These are phyloP conservation scores for Aureobasidium sp. DNA, from an alignment of 2,329 filamentous ascomycete genomes.

Conservation along the genomic window DNA sequence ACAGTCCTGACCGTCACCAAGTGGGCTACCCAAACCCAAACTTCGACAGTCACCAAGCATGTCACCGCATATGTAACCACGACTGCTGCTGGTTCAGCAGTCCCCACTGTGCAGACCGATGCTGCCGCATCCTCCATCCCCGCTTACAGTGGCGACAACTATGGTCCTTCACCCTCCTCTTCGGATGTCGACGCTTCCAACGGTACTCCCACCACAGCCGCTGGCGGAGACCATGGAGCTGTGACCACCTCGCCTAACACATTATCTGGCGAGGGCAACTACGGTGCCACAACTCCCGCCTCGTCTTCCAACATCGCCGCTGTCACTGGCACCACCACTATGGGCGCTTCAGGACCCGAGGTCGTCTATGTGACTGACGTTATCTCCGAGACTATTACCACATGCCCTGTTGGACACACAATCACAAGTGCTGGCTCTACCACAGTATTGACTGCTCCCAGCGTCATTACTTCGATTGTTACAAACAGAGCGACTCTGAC, in stretches of 20 bases:
- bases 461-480: slow-evolving; percentile 11
- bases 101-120: background rate
- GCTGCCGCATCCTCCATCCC: background rate
- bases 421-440: background rate
- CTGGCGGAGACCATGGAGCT: background rate
- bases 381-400: slow-evolving; percentile 12
- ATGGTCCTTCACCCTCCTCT: background rate
- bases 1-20: slow-evolving; percentile 2
- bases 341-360: background rate
- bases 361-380: slow-evolving; percentile 17
- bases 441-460: slow-evolving; percentile 13
- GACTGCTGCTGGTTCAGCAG: slow-evolving; percentile 6
- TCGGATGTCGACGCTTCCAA: slow-evolving; percentile 1
- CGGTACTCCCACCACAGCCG: background rate
- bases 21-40: slow-evolving; percentile 5
- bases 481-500: slow-evolving; percentile 4
- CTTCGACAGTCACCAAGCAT: slow-evolving; percentile 2
- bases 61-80: slow-evolving; percentile 1
- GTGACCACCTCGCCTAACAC: background rate
- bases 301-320: background rate
- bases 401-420: slow-evolving; percentile 14
- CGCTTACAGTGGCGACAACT: background rate
- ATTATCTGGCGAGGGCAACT: background rate
- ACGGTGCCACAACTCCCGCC: background rate
- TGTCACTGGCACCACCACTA: slow-evolving; percentile 4